Evolutionary conservation across 2,329 filamentous ascomycete genomes (phyloP).

Genomic region (Exophiala dermatitidis): DNA sequence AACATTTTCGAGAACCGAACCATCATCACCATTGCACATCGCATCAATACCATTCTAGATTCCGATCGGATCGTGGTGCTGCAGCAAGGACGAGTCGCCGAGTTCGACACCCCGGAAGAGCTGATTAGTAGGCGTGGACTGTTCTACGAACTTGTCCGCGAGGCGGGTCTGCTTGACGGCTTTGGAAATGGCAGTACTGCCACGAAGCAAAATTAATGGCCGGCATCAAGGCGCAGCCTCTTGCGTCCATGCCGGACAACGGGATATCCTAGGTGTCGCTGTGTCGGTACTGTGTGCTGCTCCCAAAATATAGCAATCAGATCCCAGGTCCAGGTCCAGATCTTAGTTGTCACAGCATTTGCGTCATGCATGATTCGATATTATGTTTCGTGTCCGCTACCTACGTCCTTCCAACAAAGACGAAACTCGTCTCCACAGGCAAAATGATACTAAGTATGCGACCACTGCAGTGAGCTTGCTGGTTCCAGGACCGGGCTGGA

Average conservation of each 20-base stretch:
- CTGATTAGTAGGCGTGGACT: conserved; percentile 68
- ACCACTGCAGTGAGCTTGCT: too few relatives aligned
- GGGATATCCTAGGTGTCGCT: not conserved
- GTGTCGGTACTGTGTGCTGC: not conserved
- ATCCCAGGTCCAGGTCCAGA: conserved; percentile 4
- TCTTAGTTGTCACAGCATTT: not conserved
- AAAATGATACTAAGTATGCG: too few relatives aligned
- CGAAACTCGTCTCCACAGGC: too few relatives aligned
- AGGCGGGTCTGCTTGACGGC: conserved; percentile 65
- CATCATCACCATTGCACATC: conserved; percentile 96
- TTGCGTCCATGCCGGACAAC: not conserved
- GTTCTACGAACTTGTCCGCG: conserved; percentile 86
- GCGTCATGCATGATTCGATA: not conserved
- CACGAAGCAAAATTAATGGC: conserved; percentile 6
- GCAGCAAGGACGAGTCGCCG: conserved; percentile 79
- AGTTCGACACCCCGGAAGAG: conserved; percentile 80
- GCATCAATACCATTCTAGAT: conserved; percentile 92
- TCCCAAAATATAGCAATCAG: conserved; percentile 1
- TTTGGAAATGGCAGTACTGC: conserved; percentile 31
- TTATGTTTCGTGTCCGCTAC: not conserved
- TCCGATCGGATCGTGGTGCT: conserved; percentile 88
- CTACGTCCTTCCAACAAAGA: not conserved
- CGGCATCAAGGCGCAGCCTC: not conserved
- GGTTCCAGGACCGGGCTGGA: too few relatives aligned
- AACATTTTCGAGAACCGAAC: conserved; percentile 78